Base-by-base conservation (phyloP, 768 basidiomycete species). In the Mycena kentingensis region DNA sequence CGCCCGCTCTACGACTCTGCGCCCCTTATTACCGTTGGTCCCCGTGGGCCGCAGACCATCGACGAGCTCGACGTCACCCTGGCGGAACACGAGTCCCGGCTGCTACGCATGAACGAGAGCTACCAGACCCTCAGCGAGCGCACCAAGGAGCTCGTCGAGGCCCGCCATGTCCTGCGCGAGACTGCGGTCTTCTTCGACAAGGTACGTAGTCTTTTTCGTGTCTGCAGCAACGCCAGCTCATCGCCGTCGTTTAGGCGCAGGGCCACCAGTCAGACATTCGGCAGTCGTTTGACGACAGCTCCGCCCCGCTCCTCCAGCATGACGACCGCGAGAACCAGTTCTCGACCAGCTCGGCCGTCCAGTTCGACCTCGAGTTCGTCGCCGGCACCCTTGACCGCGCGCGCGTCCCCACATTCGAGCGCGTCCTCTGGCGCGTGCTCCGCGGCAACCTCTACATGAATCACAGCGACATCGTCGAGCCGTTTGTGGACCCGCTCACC, bases 371-470 rank as follows among this genome's bases (percentile, higher is more conserved):
- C 35, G 97, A 99, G 88, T 99, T 99, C 63, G 89, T 99, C 21
- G 87, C 97, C 3, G 97, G 97, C 24, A 98, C 96, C 0, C 93
- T 98, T 58, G 95, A 98, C 63, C 90, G 97, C 39, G 75, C 87
- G 8, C 87, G 95, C 51, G 79, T 98, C 64, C 83, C 90, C 1
- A 95, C 93, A 5, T 98, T 99, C 48, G 97, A 99, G 72, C 88
- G 97, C 16, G 91, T 99, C 18, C 82, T 98, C 43, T 99, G 97
- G 97, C 91, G 97, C 61, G 92, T 98, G 28, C 80, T 98, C 18
- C 87, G 97, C 53, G 97, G 97, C 44, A 98, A 99, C 68, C 77
- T 99, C 19, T 99, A 96, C 76, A 98, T 99, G 96, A 99, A 98
- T 72, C 88, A 93, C 70, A 91, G 87, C 48, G 95, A 98, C 70